Percentiles rank a stretch among this genome's conserved stretches.
Evolutionary conservation across 2,329 filamentous ascomycete genomes (phyloP).

Genomic region (Emydomyces testavorans): DNA sequence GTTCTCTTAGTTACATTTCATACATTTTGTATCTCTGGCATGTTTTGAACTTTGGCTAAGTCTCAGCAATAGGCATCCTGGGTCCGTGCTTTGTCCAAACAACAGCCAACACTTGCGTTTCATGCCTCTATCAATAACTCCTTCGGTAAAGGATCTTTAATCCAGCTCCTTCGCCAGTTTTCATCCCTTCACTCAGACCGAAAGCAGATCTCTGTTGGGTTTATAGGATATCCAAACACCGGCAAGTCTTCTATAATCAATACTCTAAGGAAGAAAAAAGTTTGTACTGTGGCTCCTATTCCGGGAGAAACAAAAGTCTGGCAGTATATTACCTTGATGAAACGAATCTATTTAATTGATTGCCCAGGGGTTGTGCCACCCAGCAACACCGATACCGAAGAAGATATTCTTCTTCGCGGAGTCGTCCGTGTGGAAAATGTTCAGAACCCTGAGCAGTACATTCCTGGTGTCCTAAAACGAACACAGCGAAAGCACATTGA

Average conservation of each 20-base stretch:
- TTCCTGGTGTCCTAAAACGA: slow-evolving; percentile 64
- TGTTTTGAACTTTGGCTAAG: slow-evolving; percentile 19
- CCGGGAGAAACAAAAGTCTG: slow-evolving; percentile 96
- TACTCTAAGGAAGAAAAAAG: slow-evolving; percentile 84
- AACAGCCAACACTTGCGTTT: slow-evolving; percentile 89
- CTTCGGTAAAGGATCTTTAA: slow-evolving; percentile 90
- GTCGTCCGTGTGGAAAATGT: slow-evolving; percentile 94
- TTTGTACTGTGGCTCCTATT: slow-evolving; percentile 85
- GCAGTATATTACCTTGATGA: slow-evolving; percentile 96
- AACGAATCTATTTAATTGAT: slow-evolving; percentile 87
- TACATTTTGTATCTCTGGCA: slow-evolving; percentile 46
- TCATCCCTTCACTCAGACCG: slow-evolving; percentile 76
- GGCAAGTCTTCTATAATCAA: slow-evolving; percentile 98
- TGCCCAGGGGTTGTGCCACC: slow-evolving; percentile 94
- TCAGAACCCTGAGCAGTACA: slow-evolving; percentile 91
- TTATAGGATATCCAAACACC: slow-evolving; percentile 83
- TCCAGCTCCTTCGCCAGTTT: slow-evolving; percentile 85
- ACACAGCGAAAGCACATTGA: slow-evolving; percentile 84
- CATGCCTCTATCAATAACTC: slow-evolving; percentile 90
- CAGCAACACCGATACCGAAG: slow-evolving; percentile 67
- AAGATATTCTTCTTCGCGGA: slow-evolving; percentile 79
- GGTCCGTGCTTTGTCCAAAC: slow-evolving; percentile 78
- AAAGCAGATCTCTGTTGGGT: slow-evolving; percentile 87
- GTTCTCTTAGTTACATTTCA: slow-evolving; percentile 99
- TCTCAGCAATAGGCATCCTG: slow-evolving; percentile 62